phyloP scores from a whole-genome alignment of 1,139 yeast genomes.

The Geotrichum europaeum region DNA sequence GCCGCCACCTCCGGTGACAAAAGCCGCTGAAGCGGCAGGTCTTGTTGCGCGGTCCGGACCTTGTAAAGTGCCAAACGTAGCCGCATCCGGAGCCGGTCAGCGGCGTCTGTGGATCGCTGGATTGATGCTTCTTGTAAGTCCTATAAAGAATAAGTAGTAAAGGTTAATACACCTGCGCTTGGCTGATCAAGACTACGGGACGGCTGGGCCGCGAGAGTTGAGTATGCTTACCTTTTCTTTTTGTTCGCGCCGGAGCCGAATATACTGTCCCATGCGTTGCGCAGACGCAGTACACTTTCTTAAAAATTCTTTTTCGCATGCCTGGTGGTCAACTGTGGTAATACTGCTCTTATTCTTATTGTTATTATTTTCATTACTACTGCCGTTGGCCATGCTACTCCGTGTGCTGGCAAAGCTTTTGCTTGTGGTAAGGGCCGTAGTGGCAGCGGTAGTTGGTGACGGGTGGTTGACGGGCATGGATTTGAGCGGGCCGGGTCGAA shows the following conservation, averaged over 20 bases:
- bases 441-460: not conserved
- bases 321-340: not conserved
- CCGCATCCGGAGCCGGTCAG: slow-evolving; percentile 8
- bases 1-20: not conserved
- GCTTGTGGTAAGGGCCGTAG: not conserved
- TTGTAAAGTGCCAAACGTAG: slow-evolving; percentile 12
- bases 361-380: not conserved
- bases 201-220: too few species aligned
- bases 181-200: too few species aligned
- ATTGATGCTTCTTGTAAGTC: not conserved
- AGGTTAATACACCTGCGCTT: not conserved
- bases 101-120: not conserved
- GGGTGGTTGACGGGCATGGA: too few species aligned
- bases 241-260: not conserved
- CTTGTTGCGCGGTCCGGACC: slow-evolving; percentile 6
- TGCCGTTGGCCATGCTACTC: not conserved
- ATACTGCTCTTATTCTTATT: not conserved
- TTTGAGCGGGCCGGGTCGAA: not conserved
- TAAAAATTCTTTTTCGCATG: slow-evolving; percentile 2
- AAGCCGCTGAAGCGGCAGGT: not conserved
- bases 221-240: not conserved
- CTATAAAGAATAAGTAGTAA: not conserved
- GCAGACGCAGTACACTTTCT: slow-evolving; percentile 7
- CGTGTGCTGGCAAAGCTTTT: not conserved
- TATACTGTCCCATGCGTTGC: slow-evolving; percentile 6